Evolutionary conservation across 1,139 yeast genomes (phyloP).

Genomic region (Lipomyces yarrowii): DNA sequence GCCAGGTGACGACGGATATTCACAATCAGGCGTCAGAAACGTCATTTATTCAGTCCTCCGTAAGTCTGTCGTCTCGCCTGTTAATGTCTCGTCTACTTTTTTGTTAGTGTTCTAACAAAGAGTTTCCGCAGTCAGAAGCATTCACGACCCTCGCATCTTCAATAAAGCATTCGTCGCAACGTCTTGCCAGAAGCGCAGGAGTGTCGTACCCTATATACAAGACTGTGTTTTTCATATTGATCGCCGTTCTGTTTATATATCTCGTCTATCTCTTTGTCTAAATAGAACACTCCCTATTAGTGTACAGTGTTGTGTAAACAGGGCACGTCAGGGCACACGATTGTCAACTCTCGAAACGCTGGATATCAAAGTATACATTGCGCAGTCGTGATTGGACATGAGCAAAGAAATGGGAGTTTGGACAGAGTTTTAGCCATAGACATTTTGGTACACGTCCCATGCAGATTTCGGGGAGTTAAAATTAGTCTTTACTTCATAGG

Average conservation of each 20-base stretch:
- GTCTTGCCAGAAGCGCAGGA: slow-evolving; percentile 61
- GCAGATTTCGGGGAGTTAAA: neutral
- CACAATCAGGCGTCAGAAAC: slow-evolving; percentile 63
- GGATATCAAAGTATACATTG: neutral
- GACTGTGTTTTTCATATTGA: slow-evolving; percentile 50
- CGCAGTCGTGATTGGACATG: neutral
- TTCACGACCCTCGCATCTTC: slow-evolving; percentile 62
- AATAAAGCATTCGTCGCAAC: slow-evolving; percentile 66
- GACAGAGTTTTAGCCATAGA: neutral
- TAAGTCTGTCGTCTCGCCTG: slow-evolving; percentile 21
- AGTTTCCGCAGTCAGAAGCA: slow-evolving; percentile 42
- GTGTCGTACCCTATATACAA: slow-evolving; percentile 61
- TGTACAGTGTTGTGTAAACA: neutral
- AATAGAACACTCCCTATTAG: too few relatives aligned
- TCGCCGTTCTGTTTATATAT: slow-evolving; percentile 20
- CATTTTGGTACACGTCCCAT: neutral
- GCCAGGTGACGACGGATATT: slow-evolving; percentile 65
- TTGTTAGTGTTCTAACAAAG: neutral
- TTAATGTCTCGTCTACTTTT: too few relatives aligned
- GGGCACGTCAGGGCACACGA: neutral
- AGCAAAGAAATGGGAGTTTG: neutral
- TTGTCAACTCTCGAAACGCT: neutral
- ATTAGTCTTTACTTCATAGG: neutral
- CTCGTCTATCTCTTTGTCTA: slow-evolving; percentile 21
- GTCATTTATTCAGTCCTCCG: slow-evolving; percentile 54